phyloP scores from a whole-genome alignment of 2,329 filamentous ascomycete genomes.

The Venturiaceae sp. region DNA sequence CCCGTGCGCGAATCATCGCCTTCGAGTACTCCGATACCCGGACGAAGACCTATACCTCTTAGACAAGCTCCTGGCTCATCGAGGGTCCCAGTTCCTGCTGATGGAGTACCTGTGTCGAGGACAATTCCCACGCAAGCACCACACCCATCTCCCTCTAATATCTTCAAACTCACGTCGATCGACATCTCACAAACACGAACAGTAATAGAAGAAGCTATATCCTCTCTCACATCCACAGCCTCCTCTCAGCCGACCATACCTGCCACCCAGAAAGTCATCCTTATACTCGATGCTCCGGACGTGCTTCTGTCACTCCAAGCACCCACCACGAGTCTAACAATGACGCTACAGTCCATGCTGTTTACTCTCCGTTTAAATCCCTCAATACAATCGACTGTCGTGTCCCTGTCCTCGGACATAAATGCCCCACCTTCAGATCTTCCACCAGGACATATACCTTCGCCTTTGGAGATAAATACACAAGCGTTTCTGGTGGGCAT shows the following conservation, averaged over 20 bases:
- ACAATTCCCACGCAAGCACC: neutral
- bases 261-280: slow-evolving; percentile 20
- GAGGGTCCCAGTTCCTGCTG: neutral
- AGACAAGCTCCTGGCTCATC: neutral
- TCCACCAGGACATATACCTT: slow-evolving; percentile 35
- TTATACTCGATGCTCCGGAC: slow-evolving; percentile 36
- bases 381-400: slow-evolving; percentile 54
- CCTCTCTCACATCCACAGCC: slow-evolving; percentile 10
- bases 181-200: slow-evolving; percentile 17
- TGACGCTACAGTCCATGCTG: slow-evolving; percentile 13
- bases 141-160: slow-evolving; percentile 3
- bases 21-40: neutral
- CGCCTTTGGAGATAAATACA: slow-evolving; percentile 59
- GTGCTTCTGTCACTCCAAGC: slow-evolving; percentile 26
- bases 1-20: neutral
- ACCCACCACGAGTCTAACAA: slow-evolving; percentile 10
- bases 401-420: slow-evolving; percentile 60
- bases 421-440: slow-evolving; percentile 44
- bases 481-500: slow-evolving; percentile 60
- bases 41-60: neutral
- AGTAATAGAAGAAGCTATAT: slow-evolving; percentile 18
- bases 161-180: slow-evolving; percentile 17
- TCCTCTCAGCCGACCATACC: neutral
- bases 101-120: neutral
- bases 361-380: slow-evolving; percentile 18